Base-by-base conservation (phyloP, 164 flowering plant genomes). In the Vitis amurensis region DNA sequence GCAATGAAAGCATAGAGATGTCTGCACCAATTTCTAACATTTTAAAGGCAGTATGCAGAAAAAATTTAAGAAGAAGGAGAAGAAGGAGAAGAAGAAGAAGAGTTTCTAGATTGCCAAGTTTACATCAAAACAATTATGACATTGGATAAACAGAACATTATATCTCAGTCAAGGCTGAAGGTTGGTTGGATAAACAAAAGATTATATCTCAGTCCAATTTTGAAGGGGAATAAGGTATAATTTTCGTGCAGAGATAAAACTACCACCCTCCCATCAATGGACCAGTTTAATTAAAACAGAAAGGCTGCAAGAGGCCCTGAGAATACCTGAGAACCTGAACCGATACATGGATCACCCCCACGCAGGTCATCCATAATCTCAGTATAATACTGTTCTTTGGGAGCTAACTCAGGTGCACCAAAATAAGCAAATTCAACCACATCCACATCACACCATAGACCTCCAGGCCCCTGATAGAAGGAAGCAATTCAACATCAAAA, bases 381-480 rank as follows among this genome's bases (percentile, higher is more conserved):
- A 9, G 94, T 88, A 76, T 88, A 85, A 44, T 88, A 71, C 64
- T 89, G 91, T 63, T 88, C 94, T 77, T 88, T 88, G 12, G 90
- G 88, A 69, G 88, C 69, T 50, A 86, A 88, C 73, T 81, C 89
- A 31, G 90, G 91, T 51, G 94, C 90, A 69, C 92, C 91, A 79
- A 85, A 86, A 68, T 89, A 89, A 4, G 90, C 86, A 72, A 89
- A 88, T 63, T 89, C 94, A 61, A 89, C 80, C 59, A 89, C 94
- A 85, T 89, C 94, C 53, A 89, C 92, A 73, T 89, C 94, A 68
- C 94, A 89, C 92, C 94, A 89, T 30, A 89, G 85, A 16, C 94
- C 92, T 63, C 92, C 94, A 9, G 94, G 92, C 57, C 94, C 94
- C 94, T 89, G 71, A 15, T 61, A 30, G 68, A 66, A 58, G 65